These are phyloP conservation scores for Komagataella mondaviorum DNA, from an alignment of 805 yeast genomes.

Conservation along the genomic window DNA sequence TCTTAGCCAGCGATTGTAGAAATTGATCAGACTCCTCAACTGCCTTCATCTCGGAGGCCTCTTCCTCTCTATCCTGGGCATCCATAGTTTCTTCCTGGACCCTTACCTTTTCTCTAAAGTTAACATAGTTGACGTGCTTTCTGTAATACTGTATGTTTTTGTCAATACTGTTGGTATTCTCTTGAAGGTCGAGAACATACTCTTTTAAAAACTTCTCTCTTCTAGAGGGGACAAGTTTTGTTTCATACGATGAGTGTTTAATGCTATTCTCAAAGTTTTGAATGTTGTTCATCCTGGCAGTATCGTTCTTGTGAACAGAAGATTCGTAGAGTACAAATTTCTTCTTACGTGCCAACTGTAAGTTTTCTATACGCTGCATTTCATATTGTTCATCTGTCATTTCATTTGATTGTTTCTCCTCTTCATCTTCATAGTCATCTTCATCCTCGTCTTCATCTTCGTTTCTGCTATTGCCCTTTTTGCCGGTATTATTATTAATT, in stretches of 20 bases:
- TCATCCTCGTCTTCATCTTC: conserved; percentile 12
- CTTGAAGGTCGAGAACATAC: conserved; percentile 14
- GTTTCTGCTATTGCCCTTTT: conserved; percentile 8
- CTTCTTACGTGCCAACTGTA: conserved; percentile 5
- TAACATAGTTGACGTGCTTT: conserved; percentile 29
- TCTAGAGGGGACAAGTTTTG: conserved; percentile 8
- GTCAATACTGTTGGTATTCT: conserved; percentile 18
- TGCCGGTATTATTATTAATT: conserved; percentile 5
- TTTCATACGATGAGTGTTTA: conserved; percentile 13
- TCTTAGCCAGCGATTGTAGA: conserved; percentile 8
- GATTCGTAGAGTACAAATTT: background rate
- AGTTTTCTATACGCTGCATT: conserved; percentile 8
- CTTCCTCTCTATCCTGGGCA: conserved; percentile 22
- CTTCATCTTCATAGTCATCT: conserved; percentile 12
- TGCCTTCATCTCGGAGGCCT: conserved; percentile 10
- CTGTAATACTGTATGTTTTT: conserved; percentile 14
- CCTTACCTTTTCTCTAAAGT: conserved; percentile 21
- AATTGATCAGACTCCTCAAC: conserved; percentile 7
- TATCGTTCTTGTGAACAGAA: conserved; percentile 10
- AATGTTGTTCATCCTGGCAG: conserved; percentile 15
- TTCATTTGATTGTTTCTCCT: conserved; percentile 12
- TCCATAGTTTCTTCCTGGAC: conserved; percentile 31
- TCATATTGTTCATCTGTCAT: conserved; percentile 12
- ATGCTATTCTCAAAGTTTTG: conserved; percentile 19
- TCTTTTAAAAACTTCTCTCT: conserved; percentile 13